Evolutionary conservation across 176 grass and related monocot genomes (phyloP).

Genomic region (Thinopyrum elongatum): DNA sequence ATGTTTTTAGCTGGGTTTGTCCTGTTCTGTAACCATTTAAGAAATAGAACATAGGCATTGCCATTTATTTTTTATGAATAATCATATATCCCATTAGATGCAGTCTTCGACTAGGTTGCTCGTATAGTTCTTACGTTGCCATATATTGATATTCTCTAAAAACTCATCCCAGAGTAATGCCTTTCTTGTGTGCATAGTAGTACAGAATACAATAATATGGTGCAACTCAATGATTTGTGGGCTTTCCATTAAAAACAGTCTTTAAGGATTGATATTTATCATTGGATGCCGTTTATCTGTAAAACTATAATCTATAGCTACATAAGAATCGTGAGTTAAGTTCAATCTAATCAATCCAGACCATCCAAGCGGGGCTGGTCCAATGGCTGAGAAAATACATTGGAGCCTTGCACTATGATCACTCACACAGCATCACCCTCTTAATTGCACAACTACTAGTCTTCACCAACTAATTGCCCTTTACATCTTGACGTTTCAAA

Average conservation of each 20-base stretch:
- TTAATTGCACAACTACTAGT: neutral
- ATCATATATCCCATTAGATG: neutral
- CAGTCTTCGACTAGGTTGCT: neutral
- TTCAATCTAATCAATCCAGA: neutral
- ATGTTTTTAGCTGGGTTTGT: neutral
- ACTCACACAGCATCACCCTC: neutral
- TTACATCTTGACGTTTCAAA: neutral
- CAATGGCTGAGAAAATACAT: neutral
- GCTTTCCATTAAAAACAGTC: neutral
- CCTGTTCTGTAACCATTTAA: neutral
- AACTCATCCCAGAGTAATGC: neutral
- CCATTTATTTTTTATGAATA: neutral
- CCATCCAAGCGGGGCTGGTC: neutral
- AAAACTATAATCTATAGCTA: too few species aligned
- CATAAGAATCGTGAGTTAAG: neutral
- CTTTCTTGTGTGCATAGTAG: conserved; percentile 5
- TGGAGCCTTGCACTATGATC: conserved; percentile 7
- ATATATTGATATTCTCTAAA: neutral
- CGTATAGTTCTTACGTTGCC: neutral
- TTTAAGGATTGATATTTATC: conserved; percentile 11
- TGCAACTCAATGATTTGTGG: conserved; percentile 26
- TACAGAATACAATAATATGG: conserved; percentile 1
- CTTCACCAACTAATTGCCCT: neutral
- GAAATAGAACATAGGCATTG: neutral
- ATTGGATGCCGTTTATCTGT: neutral